phyloP scores from a whole-genome alignment of 2,329 filamentous ascomycete species.

The Alternaria hordeiaustralica region DNA sequence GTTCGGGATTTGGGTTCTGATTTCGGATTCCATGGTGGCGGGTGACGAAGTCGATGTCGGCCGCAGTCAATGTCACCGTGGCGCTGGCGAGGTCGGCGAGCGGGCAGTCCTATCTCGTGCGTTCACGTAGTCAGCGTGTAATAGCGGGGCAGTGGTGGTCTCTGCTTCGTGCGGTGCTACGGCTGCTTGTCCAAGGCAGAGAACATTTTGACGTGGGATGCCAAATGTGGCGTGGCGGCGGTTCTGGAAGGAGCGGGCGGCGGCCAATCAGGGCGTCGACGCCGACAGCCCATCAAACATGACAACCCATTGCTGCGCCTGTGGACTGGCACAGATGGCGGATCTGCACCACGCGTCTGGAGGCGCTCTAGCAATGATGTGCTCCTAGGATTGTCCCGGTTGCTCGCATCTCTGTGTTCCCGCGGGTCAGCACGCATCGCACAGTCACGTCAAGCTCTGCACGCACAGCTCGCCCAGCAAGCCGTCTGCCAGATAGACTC shows the following conservation, averaged over 20 bases:
- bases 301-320: constrained; percentile 4
- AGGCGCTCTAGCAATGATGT: constrained; percentile 29
- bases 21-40: constrained; percentile 80
- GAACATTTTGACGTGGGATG: constrained; percentile 28
- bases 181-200: constrained; percentile 23
- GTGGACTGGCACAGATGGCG: constrained; percentile 17
- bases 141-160: constrained; percentile 27
- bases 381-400: constrained; percentile 37
- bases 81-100: constrained; percentile 27
- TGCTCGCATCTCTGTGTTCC: constrained; percentile 29
- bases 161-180: constrained; percentile 29
- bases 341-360: constrained; percentile 28
- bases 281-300: constrained; percentile 13
- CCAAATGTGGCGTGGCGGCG: constrained; percentile 25
- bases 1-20: constrained; percentile 81
- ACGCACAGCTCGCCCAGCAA: constrained; percentile 17
- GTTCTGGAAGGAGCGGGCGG: constrained; percentile 22
- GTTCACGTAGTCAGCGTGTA: constrained; percentile 11
- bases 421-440: constrained; percentile 23
- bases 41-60: constrained; percentile 21
- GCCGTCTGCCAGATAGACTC: constrained; percentile 23
- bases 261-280: constrained; percentile 27
- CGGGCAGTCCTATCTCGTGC: constrained; percentile 7
- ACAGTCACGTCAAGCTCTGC: constrained; percentile 25
- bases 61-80: constrained; percentile 21